These are phyloP conservation scores for Saccharomycopsis sp. DNA, from an alignment of 805 yeast genomes.

Conservation along the genomic window DNA sequence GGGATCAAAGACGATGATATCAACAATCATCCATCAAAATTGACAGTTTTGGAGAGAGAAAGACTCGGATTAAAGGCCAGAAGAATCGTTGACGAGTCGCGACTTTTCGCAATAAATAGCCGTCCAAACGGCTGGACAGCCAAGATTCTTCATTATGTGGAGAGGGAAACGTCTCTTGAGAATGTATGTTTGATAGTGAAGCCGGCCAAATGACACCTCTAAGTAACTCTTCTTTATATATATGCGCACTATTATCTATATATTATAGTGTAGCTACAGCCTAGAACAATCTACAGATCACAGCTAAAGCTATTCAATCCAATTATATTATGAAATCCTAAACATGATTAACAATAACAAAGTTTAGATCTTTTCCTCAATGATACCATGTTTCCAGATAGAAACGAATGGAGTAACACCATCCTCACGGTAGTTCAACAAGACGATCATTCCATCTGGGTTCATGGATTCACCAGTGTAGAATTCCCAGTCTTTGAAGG, in stretches of 20 bases:
- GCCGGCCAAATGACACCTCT: conserved; percentile 1
- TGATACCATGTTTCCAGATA: conserved; percentile 98
- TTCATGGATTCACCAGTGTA: conserved; percentile 99
- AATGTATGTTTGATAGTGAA: conserved; percentile 49
- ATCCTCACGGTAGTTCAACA: conserved; percentile 99
- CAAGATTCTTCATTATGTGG: conserved; percentile 53
- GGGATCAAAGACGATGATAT: conserved; percentile 33
- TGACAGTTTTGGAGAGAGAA: conserved; percentile 45
- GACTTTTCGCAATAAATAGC: conserved; percentile 42
- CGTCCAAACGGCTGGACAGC: conserved; percentile 30
- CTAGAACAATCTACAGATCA: no score
- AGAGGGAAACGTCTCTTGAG: conserved; percentile 55
- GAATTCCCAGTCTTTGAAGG: conserved; percentile 99
- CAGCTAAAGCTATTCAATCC: not conserved
- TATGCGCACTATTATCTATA: no score
- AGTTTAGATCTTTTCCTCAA: conserved; percentile 78
- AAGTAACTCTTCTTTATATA: not conserved
- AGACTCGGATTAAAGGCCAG: conserved; percentile 62
- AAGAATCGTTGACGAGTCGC: conserved; percentile 66
- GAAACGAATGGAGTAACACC: conserved; percentile 97
- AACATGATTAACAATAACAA: not conserved
- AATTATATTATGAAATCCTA: not conserved
- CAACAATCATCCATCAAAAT: conserved; percentile 40
- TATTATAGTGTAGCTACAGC: no score
- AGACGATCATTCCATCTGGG: conserved; percentile 98